Evolutionary conservation across 768 basidiomycete genomes (phyloP).

Genomic region (Clathrus columnatus): DNA sequence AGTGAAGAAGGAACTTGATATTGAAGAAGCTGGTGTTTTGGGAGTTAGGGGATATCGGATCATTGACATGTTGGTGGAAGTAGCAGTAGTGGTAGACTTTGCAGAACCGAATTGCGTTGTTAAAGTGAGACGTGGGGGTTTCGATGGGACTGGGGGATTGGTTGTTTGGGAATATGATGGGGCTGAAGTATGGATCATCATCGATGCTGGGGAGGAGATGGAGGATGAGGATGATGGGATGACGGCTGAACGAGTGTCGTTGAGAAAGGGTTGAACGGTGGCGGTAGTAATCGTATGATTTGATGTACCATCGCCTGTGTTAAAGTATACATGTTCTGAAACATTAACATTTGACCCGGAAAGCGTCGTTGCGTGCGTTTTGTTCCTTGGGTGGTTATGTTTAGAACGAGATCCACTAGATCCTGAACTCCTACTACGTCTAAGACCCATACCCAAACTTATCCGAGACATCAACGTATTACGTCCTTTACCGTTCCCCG

Average conservation of each 20-base stretch:
- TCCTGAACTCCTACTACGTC: not conserved
- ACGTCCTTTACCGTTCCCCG: not conserved
- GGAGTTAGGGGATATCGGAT: not conserved
- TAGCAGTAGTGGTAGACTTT: not conserved
- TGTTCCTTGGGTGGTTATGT: not conserved
- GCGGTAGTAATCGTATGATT: too few relatives aligned
- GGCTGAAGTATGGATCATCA: too few relatives aligned
- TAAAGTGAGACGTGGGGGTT: too few relatives aligned
- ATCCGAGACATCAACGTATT: not conserved
- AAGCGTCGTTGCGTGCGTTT: not conserved
- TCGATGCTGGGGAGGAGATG: too few relatives aligned
- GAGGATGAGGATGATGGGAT: too few relatives aligned
- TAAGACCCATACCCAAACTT: not conserved
- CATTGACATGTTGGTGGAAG: not conserved
- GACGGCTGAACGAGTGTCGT: too few relatives aligned
- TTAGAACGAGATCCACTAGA: not conserved
- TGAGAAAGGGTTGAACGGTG: too few relatives aligned
- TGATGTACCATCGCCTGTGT: not conserved
- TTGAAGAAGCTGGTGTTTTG: slow-evolving; percentile 2
- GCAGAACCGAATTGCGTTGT: too few relatives aligned
- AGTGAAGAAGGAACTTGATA: not conserved
- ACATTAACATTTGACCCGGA: not conserved
- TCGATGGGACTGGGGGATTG: too few relatives aligned
- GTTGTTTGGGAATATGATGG: too few relatives aligned
- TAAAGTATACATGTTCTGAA: not conserved